Conservation (phyloP, 2,329 filamentous ascomycete species). For the Pseudogymnoascus sp. region DNA sequence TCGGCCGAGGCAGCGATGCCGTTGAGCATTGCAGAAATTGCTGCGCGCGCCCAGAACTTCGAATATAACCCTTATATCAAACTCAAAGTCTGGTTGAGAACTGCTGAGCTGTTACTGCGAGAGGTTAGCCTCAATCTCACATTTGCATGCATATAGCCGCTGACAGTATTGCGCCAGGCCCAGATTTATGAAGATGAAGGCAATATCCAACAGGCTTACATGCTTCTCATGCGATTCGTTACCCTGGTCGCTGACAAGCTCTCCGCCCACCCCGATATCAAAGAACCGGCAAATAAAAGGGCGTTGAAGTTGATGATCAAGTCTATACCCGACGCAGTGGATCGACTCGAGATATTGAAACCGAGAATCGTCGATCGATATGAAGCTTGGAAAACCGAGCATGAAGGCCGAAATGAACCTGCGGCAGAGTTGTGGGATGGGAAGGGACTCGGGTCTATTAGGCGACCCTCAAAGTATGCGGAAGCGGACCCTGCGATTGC, state of each 20-base stretch:
- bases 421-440: background rate
- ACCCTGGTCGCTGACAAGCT: constrained; percentile 72
- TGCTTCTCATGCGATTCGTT: constrained; percentile 84
- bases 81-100: constrained; percentile 72
- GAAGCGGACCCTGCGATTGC: constrained; percentile 53
- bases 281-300: constrained; percentile 48
- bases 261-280: constrained; percentile 65
- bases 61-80: constrained; percentile 70
- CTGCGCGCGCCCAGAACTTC: constrained; percentile 66
- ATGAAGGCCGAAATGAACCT: background rate
- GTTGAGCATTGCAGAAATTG: constrained; percentile 68
- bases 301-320: constrained; percentile 48
- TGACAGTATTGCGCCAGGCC: constrained; percentile 45
- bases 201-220: constrained; percentile 80
- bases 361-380: constrained; percentile 66
- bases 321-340: constrained; percentile 45
- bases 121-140: constrained; percentile 37
- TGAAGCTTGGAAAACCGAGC: constrained; percentile 53
- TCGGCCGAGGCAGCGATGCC: constrained; percentile 35
- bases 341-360: constrained; percentile 65
- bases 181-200: constrained; percentile 76
- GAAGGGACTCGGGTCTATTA: background rate
- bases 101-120: constrained; percentile 68
- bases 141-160: constrained; percentile 12
- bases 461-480: constrained; percentile 32